Evolutionary conservation across 2,329 filamentous ascomycete genomes (phyloP).

Genomic region (Aspergillus amoenus): DNA sequence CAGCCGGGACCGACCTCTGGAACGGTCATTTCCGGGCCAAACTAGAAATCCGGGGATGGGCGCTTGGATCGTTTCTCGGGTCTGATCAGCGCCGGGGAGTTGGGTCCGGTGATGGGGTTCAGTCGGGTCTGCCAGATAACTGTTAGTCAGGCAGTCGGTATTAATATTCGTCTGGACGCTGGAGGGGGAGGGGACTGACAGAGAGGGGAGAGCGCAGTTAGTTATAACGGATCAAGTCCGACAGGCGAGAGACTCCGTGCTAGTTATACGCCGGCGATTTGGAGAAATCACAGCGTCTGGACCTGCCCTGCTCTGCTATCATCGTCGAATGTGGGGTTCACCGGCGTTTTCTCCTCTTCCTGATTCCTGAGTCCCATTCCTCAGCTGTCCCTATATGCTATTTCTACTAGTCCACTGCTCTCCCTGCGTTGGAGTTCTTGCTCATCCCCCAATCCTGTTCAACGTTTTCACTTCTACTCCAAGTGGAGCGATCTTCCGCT

Average conservation of each 20-base stretch:
- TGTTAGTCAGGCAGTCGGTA: neutral
- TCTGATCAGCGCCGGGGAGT: slow-evolving; percentile 1
- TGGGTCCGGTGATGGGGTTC: neutral
- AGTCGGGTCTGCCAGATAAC: neutral
- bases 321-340: slow-evolving; percentile 12
- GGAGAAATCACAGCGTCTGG: slow-evolving; percentile 10
- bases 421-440: slow-evolving; percentile 3
- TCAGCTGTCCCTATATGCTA: neutral
- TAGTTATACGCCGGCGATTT: slow-evolving; percentile 6
- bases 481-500: slow-evolving; percentile 19
- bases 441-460: neutral
- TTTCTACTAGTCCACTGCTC: neutral
- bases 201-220: neutral
- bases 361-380: neutral
- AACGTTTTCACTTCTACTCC: slow-evolving; percentile 17
- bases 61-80: neutral
- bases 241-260: slow-evolving; percentile 5
- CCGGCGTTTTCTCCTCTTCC: slow-evolving; percentile 5
- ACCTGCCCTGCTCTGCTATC: neutral
- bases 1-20: neutral
- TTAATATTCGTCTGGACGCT: neutral
- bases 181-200: neutral
- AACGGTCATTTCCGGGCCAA: neutral
- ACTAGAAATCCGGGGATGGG: neutral
- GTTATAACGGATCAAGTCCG: slow-evolving; percentile 20